These are phyloP conservation scores for Venturia aucupariae DNA, from an alignment of 2,329 filamentous ascomycete genomes.

Conservation along the genomic window DNA sequence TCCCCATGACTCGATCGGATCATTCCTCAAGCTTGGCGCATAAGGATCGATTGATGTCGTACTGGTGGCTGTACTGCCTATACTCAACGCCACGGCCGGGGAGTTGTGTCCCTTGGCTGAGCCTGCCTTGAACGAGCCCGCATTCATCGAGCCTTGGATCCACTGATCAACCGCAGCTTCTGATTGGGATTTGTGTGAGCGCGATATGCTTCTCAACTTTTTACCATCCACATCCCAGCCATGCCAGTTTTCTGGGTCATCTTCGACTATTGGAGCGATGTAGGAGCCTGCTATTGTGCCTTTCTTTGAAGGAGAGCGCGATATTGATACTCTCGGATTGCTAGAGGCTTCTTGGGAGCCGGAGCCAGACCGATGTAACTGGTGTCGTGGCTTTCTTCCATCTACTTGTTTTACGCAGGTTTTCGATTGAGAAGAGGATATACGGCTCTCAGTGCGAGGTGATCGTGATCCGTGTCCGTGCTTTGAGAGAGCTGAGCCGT, in stretches of 20 bases:
- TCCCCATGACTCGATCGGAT: not conserved
- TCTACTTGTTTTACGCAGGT: not conserved
- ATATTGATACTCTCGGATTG: not conserved
- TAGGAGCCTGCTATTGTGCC: not conserved
- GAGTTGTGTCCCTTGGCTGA: not conserved
- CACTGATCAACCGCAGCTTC: constrained; percentile 7
- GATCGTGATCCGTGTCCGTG: not conserved
- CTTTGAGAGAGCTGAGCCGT: not conserved
- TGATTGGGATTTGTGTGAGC: not conserved
- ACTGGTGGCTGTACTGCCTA: not conserved
- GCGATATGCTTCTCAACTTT: not conserved
- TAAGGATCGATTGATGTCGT: constrained; percentile 2
- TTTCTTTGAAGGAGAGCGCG: not conserved
- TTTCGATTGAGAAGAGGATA: not conserved
- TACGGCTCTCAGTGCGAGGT: not conserved
- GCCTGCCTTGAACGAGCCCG: not conserved
- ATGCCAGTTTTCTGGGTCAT: constrained; percentile 8
- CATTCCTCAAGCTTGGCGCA: not conserved
- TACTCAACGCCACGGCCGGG: not conserved
- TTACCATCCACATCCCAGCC: not conserved
- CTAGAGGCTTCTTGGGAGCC: not conserved
- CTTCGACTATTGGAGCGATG: constrained; percentile 10
- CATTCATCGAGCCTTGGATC: not conserved
- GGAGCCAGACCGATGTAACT: not conserved
- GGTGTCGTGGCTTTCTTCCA: not conserved